Conservation (phyloP, 2,329 filamentous ascomycete species). For the Knoxdaviesia capensis region DNA sequence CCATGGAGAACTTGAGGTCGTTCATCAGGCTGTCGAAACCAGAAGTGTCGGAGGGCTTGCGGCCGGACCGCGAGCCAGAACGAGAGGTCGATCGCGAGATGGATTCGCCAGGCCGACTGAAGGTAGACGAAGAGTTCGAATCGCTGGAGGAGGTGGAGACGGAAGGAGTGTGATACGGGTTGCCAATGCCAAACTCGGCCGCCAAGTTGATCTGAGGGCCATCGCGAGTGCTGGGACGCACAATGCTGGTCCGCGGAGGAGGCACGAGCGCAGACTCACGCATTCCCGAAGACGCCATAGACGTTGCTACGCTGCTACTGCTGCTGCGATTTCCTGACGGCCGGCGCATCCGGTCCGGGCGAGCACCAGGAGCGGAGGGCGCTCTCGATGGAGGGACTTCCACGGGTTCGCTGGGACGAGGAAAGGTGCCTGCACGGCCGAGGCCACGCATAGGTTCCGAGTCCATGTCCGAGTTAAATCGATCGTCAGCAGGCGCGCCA, state of each 20-base stretch:
- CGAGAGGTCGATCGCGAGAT: no score
- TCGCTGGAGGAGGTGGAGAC: not conserved
- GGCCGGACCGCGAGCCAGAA: slow-evolving; percentile 4
- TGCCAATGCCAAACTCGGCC: slow-evolving; percentile 38
- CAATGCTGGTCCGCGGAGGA: slow-evolving; percentile 28
- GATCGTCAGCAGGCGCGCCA: slow-evolving; percentile 18
- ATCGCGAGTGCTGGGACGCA: slow-evolving; percentile 20
- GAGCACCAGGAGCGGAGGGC: slow-evolving; percentile 25
- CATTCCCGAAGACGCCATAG: no score
- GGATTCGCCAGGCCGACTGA: no score
- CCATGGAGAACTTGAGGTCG: slow-evolving; percentile 32
- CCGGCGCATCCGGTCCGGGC: slow-evolving; percentile 22
- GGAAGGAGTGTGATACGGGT: slow-evolving; percentile 36
- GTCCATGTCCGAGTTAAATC: no score
- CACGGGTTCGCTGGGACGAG: slow-evolving; percentile 15
- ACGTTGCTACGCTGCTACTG: no score
- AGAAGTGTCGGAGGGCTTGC: slow-evolving; percentile 20
- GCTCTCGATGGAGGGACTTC: slow-evolving; percentile 19
- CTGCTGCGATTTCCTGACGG: slow-evolving; percentile 8
- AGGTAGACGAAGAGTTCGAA: no score
- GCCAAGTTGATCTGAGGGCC: slow-evolving; percentile 30
- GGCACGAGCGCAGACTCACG: slow-evolving; percentile 28
- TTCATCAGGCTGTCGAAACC: slow-evolving; percentile 33
- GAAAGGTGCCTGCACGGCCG: slow-evolving; percentile 32
- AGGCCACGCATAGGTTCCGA: slow-evolving; percentile 9